These are phyloP conservation scores for Lindgomyces ingoldianus DNA, from an alignment of 495 filamentous ascomycete genomes.

Conservation along the genomic window DNA sequence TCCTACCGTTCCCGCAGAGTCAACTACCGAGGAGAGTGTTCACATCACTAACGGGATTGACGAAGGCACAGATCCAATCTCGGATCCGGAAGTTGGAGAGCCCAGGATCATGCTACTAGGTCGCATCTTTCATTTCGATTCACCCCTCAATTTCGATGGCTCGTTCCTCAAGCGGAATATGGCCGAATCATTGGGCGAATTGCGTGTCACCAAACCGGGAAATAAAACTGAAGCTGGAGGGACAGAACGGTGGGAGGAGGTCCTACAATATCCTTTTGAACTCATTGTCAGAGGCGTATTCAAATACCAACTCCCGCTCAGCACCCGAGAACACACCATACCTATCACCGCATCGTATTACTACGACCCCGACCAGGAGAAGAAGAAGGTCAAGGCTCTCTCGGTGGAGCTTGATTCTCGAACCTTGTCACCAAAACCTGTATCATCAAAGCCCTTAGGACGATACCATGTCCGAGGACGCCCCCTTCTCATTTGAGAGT, in stretches of 20 bases:
- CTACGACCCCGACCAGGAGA: slow-evolving; percentile 34
- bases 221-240: slow-evolving; percentile 87
- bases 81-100: slow-evolving; percentile 60
- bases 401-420: background rate
- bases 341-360: slow-evolving; percentile 22
- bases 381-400: slow-evolving; percentile 25
- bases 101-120: slow-evolving; percentile 86
- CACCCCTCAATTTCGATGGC: slow-evolving; percentile 80
- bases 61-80: slow-evolving; percentile 71
- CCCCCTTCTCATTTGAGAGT: background rate
- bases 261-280: slow-evolving; percentile 87
- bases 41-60: slow-evolving; percentile 52
- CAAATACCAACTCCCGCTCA: slow-evolving; percentile 85
- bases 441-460: slow-evolving; percentile 21
- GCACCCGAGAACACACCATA: slow-evolving; percentile 31
- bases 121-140: slow-evolving; percentile 82
- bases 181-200: slow-evolving; percentile 73
- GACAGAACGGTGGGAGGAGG: slow-evolving; percentile 85
- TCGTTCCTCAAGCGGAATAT: slow-evolving; percentile 72
- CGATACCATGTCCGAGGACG: slow-evolving; percentile 13
- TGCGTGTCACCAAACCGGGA: slow-evolving; percentile 77
- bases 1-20: background rate
- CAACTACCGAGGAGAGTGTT: background rate
- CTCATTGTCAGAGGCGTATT: slow-evolving; percentile 86
- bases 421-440: slow-evolving; percentile 19